phyloP scores from a whole-genome alignment of 2,329 filamentous ascomycete genomes.

The Myriosclerotinia scirpicola region DNA sequence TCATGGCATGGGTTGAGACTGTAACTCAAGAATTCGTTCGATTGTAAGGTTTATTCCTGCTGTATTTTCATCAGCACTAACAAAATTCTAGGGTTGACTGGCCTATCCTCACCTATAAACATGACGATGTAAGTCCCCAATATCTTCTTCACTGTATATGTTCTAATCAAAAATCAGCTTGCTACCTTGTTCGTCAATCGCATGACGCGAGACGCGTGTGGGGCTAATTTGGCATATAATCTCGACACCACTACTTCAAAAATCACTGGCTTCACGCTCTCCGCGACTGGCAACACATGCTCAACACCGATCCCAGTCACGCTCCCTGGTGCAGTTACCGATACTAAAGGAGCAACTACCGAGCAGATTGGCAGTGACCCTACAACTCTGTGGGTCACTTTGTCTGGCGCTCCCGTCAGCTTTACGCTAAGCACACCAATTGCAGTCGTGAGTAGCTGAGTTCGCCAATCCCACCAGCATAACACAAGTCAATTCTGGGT shows the following conservation, averaged over 20 bases:
- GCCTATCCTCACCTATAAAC: constrained; percentile 55
- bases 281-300: constrained; percentile 41
- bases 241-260: constrained; percentile 26
- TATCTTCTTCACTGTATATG: not conserved
- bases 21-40: constrained; percentile 24
- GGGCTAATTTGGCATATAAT: constrained; percentile 30
- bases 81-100: constrained; percentile 41
- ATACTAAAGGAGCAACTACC: constrained; percentile 28
- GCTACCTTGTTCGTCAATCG: constrained; percentile 49
- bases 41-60: constrained; percentile 21
- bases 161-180: constrained; percentile 23
- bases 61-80: not conserved
- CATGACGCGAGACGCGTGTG: constrained; percentile 34
- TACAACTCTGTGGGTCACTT: constrained; percentile 50
- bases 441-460: constrained; percentile 4
- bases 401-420: constrained; percentile 48
- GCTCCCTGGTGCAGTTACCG: constrained; percentile 41
- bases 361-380: constrained; percentile 56
- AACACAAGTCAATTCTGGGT: not conserved
- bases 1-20: constrained; percentile 23
- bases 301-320: constrained; percentile 34
- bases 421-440: constrained; percentile 40
- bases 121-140: constrained; percentile 51
- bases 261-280: constrained; percentile 42
- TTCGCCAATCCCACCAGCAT: not conserved